Evolutionary conservation across 2,329 filamentous ascomycete genomes (phyloP), one percentile per base, ranked within the genome.

Genomic region (Sporothrix schenckii): DNA sequence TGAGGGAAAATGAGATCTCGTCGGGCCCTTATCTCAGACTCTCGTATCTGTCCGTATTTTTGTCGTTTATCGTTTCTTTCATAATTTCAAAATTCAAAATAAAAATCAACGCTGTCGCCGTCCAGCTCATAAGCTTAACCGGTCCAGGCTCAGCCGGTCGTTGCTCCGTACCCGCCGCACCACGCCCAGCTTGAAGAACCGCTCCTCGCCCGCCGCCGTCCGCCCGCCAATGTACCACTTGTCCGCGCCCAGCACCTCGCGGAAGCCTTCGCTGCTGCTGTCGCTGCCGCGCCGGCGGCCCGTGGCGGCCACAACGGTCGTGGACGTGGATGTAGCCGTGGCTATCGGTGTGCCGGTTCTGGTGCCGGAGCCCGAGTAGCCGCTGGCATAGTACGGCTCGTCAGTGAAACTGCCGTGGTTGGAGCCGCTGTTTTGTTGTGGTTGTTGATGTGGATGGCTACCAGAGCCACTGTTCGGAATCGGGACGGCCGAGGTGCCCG

Each of bases 141-240:
- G 86, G 80, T 94, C 91, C 80, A 94, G 83, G 77, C 91, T 93
- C 79, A 94, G 79, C 69, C 90, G 86, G 80, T 94, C 91, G 70
- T 93, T 80, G 75, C 91, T 93, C 76, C 88, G 84, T 70, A 92
- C 88, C 69, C 91, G 82, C 77, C 89, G 87, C 65, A 94, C 88
- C 74, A 94, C 91, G 56, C 91, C 91, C 58, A 94, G 81, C 81
- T 92, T 92, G 79, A 93, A 94, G 81, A 92, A 93, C 76, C 87
- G 87, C 78, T 94, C 91, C 76, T 94, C 91, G n/a, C 91, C 91
- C 1, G 81, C 85, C 0, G 91, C 90, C 39, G 91, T 93, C 76
- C 90, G 83, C 7, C 91, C 91, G 27, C 91, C 91, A 69, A 94
- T 91, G 76, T 93, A 94, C 90, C 91, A 92, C 80, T 92, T 93